Evolutionary conservation across 2,329 filamentous ascomycete species (phyloP).

Genomic region (Hypoxylon sp.): DNA sequence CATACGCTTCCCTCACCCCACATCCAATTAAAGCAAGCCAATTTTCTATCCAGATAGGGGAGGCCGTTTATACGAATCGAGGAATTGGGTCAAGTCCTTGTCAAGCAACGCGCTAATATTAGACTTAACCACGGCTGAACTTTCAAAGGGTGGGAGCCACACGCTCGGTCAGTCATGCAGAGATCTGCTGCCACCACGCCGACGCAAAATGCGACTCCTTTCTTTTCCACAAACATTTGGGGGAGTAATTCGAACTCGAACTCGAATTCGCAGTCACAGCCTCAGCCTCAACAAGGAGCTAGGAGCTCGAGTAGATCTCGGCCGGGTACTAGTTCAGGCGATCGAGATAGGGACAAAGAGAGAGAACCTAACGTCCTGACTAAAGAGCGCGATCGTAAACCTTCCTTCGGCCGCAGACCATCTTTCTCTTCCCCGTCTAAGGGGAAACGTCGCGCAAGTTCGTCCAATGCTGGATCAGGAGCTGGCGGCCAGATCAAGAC

Average conservation of each 20-base stretch:
- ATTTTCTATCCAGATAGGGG: constrained; percentile 41
- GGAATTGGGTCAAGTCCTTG: constrained; percentile 27
- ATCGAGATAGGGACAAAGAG: constrained; percentile 43
- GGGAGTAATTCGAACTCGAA: constrained; percentile 42
- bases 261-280: constrained; percentile 35
- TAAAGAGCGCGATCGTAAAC: constrained; percentile 67
- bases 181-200: constrained; percentile 45
- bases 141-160: constrained; percentile 40
- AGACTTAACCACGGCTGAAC: constrained; percentile 41
- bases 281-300: constrained; percentile 28
- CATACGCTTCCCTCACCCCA: constrained; percentile 35
- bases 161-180: constrained; percentile 43
- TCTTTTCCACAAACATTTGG: constrained; percentile 54
- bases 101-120: constrained; percentile 41
- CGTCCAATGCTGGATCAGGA: constrained; percentile 58
- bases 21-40: constrained; percentile 44
- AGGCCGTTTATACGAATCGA: constrained; percentile 36
- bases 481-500: constrained; percentile 56
- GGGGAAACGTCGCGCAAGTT: constrained; percentile 60
- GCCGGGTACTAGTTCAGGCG: constrained; percentile 58
- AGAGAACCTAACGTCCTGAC: constrained; percentile 53
- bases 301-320: constrained; percentile 51
- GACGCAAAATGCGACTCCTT: constrained; percentile 47
- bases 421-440: constrained; percentile 63
- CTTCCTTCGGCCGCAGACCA: constrained; percentile 68